Conservation (phyloP, 371 early-diverging fungal species). For the Dichotomocladium elegans region DNA sequence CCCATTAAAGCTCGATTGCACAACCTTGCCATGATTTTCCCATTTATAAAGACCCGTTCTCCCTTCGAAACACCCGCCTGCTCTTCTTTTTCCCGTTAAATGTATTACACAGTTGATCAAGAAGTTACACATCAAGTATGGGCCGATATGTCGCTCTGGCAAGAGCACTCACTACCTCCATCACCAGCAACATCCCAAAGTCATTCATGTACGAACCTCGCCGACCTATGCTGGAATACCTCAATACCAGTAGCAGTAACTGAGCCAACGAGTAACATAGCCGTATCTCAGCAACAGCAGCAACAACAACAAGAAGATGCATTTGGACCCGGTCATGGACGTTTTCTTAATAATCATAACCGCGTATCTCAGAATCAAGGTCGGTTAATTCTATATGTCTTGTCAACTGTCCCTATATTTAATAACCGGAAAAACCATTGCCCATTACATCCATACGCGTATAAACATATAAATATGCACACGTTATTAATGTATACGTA, state of each 20-base stretch:
- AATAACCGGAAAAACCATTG: background rate
- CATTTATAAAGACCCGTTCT: background rate
- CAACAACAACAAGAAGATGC: too few species aligned
- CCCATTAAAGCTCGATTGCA: background rate
- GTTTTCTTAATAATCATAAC: background rate
- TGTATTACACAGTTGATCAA: too few species aligned
- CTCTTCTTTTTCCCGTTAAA: background rate
- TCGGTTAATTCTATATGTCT: too few species aligned
- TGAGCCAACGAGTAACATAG: too few species aligned
- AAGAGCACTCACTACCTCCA: background rate
- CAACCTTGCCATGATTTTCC: background rate
- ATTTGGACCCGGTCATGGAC: too few species aligned
- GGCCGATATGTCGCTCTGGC: too few species aligned
- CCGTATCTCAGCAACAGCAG: too few species aligned
- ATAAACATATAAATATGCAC: too few species aligned
- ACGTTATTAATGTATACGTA: background rate
- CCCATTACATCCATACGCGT: too few species aligned
- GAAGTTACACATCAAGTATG: too few species aligned
- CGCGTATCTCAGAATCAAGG: background rate
- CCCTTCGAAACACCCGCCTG: background rate
- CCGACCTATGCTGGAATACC: background rate
- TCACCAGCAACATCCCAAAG: background rate
- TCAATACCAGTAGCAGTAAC: too few species aligned
- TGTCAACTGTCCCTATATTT: background rate
- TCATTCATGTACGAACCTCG: background rate